phyloP scores from a whole-genome alignment of 1,139 yeast genomes.

The Zygosaccharomyces pseudobailii region DNA sequence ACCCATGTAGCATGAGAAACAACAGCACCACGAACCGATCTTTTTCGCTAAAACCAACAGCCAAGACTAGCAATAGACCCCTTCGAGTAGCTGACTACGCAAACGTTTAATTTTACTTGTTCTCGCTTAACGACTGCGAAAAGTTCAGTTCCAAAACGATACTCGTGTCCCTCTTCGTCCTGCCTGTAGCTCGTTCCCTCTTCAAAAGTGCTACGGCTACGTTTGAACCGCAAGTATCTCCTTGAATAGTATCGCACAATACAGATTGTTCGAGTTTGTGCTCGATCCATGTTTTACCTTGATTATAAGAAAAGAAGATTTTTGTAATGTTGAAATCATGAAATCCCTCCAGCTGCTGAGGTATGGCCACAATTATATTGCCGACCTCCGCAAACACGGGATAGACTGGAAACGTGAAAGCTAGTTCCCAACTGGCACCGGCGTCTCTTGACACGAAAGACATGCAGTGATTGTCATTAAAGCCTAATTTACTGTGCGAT shows the following conservation, averaged over 20 bases:
- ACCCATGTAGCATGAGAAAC: neutral
- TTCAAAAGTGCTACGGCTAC: neutral
- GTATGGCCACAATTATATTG: constrained; percentile 60
- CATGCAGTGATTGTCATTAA: neutral
- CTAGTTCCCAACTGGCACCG: constrained; percentile 64
- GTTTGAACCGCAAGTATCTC: too few relatives aligned
- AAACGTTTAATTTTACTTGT: neutral
- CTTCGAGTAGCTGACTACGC: neutral
- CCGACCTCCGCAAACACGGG: constrained; percentile 79
- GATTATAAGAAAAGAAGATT: too few relatives aligned
- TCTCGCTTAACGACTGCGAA: neutral
- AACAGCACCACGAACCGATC: neutral
- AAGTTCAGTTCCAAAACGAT: neutral
- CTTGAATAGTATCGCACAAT: too few relatives aligned
- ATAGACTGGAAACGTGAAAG: constrained; percentile 50
- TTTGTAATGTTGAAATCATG: neutral
- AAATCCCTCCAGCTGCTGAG: constrained; percentile 5
- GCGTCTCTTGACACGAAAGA: constrained; percentile 75
- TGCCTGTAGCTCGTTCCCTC: neutral
- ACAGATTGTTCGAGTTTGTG: too few relatives aligned
- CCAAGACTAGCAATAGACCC: neutral
- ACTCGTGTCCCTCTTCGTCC: neutral
- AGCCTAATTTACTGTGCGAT: neutral
- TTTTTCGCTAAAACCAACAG: neutral
- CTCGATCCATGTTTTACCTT: too few relatives aligned